Evolutionary conservation across 176 grass and related monocot species (phyloP), one percentile per base, ranked within the genome.

Genomic region (maize (Zea mays)): DNA sequence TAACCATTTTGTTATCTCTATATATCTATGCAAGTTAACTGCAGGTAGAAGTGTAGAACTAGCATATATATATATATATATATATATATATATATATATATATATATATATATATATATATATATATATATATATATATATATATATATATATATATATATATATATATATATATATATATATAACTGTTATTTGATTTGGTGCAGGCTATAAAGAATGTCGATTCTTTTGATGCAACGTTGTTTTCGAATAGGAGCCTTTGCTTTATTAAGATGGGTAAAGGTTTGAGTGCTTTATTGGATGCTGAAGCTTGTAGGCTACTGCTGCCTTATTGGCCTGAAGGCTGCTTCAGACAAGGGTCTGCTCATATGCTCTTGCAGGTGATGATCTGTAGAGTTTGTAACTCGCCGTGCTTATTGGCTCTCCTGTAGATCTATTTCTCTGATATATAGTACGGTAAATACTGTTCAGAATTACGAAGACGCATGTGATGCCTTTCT

Each of bases 281-380:
- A 5, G 79, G 68, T 58, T 36, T 3, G 1, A 60, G 57, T 19
- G 63, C 49, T 37, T 65, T 85, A 39, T 0, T 12, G 1, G 87
- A 89, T 67, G 82, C 65, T 46, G 36, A 72, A 12, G 10, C 12
- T 43, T 76, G 74, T 6, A 17, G 45, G 60, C 11, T 43, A 13
- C 11, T 21, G 16, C 20, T 40, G 16, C 71, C 77, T 50, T 38
- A 77, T 3, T 85, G 77, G 75, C 75, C 81, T 11, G 80, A 88
- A 66, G 72, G 63, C 13, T 62, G 20, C 63, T 84, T 71, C 46
- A 37, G 50, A 36, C 3, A 62, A 51, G 82, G 74, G 5, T 55
- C 82, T 64, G 79, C 79, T 65, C 50, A 52, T 34, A 82, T 67
- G 69, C 59, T 86, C 54, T 40, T 86, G 42, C 62, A 76, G 67